Conservation (phyloP, 805 yeast species). For the Metschnikowia drakensbergensis region DNA sequence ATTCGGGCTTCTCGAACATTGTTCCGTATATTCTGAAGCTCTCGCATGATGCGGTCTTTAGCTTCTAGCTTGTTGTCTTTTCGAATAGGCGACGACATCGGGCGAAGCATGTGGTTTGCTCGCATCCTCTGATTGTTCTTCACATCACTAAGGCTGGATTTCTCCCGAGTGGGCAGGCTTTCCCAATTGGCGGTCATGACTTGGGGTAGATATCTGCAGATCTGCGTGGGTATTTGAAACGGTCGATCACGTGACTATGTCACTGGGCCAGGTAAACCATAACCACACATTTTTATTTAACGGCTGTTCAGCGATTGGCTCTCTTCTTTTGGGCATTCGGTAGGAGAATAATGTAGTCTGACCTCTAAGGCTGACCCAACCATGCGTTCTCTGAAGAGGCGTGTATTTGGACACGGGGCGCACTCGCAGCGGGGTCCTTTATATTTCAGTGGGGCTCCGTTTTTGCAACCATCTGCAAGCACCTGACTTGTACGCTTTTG, state of each 20-base stretch:
- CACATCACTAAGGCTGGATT: constrained; percentile 6
- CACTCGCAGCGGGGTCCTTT: not conserved
- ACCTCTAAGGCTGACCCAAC: too few relatives aligned
- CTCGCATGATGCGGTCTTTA: constrained; percentile 2
- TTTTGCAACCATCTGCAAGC: constrained; percentile 3
- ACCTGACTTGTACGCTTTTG: not conserved
- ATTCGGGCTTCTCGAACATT: constrained; percentile 10
- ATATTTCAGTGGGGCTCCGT: not conserved
- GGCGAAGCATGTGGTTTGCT: constrained; percentile 11
- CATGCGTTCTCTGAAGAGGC: not conserved
- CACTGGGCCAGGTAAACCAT: too few relatives aligned
- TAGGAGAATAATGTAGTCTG: too few relatives aligned
- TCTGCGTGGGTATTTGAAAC: not conserved
- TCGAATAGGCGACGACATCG: constrained; percentile 17
- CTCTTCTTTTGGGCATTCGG: too few relatives aligned
- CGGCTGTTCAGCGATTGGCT: too few relatives aligned
- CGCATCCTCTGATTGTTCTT: constrained; percentile 13
- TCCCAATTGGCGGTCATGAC: constrained; percentile 9
- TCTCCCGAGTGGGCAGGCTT: constrained; percentile 15
- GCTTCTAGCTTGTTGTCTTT: not conserved
- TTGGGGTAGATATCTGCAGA: not conserved
- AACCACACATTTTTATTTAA: too few relatives aligned
- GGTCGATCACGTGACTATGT: not conserved
- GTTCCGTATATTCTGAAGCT: constrained; percentile 11
- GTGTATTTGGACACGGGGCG: not conserved